A percentile compares a stretch with the other conserved stretches of the same genome.
Conservation (phyloP, 305 asterid genomes). For the Fraxinus platypoda region DNA sequence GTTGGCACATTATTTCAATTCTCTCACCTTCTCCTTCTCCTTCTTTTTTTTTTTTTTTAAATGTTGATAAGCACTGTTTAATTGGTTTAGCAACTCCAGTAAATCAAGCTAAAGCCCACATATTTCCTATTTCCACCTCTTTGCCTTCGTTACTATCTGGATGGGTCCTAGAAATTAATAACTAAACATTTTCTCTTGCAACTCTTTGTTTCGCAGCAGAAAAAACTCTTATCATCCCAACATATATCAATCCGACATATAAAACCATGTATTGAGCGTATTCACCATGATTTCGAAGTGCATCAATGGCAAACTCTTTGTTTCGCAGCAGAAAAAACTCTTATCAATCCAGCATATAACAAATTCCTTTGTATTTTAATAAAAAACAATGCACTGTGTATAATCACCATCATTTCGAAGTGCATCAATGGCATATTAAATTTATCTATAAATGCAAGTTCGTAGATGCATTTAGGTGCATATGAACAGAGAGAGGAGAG, state of each 20-base stretch:
- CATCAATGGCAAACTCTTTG: neutral
- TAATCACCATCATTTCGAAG: too few species aligned
- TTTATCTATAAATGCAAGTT: neutral
- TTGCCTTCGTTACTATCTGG: neutral
- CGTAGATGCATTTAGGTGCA: neutral
- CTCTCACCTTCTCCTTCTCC: neutral
- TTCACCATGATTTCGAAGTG: neutral
- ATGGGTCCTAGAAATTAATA: neutral
- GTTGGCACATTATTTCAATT: neutral
- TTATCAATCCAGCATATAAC: too few species aligned
- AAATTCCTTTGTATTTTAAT: too few species aligned
- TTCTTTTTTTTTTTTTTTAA: too few species aligned
- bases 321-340: too few species aligned
- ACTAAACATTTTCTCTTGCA: neutral
- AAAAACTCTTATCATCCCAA: neutral
- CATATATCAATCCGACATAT: neutral
- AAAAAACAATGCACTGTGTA: too few species aligned
- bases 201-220: neutral
- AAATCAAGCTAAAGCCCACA: neutral
- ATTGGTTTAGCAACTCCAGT: neutral
- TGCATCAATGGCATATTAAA: neutral
- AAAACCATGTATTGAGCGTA: neutral
- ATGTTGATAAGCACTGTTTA: neutral
- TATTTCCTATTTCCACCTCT: neutral
- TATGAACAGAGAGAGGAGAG: neutral